Percentiles rank a stretch among this genome's conserved stretches.
phyloP scores from a whole-genome alignment of 306 rosid genomes.

The Rubus idaeus region DNA sequence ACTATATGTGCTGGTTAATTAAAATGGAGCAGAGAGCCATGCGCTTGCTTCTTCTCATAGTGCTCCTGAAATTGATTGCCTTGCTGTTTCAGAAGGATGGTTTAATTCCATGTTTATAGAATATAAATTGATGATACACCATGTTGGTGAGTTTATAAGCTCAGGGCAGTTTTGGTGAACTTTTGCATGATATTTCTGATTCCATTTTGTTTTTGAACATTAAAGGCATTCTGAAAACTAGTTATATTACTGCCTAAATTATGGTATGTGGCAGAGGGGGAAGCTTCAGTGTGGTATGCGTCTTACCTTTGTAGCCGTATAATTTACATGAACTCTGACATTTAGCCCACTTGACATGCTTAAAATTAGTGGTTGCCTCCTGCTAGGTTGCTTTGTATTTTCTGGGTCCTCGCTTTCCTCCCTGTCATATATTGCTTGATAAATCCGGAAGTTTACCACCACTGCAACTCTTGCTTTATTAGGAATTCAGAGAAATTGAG shows the following conservation, averaged over 20 bases:
- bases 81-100: slow-evolving; percentile 32
- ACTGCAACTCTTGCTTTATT: no score
- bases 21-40: slow-evolving; percentile 42
- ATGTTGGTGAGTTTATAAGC: not conserved
- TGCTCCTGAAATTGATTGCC: slow-evolving; percentile 53
- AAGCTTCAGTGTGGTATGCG: not conserved
- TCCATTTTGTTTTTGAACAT: no score
- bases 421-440: not conserved
- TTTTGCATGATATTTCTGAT: no score
- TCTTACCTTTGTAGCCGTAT: not conserved
- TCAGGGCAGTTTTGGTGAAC: not conserved
- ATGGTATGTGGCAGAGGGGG: not conserved
- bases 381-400: not conserved
- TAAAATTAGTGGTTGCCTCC: not conserved
- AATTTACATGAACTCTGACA: not conserved
- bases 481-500: no score
- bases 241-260: no score
- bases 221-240: no score
- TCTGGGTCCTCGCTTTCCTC: not conserved
- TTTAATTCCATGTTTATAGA: slow-evolving; percentile 30
- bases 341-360: not conserved
- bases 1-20: not conserved
- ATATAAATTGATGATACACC: not conserved
- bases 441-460: no score
- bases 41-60: slow-evolving; percentile 57